Conservation (phyloP, 2,329 filamentous ascomycete species). For the Venturia nashicola region DNA sequence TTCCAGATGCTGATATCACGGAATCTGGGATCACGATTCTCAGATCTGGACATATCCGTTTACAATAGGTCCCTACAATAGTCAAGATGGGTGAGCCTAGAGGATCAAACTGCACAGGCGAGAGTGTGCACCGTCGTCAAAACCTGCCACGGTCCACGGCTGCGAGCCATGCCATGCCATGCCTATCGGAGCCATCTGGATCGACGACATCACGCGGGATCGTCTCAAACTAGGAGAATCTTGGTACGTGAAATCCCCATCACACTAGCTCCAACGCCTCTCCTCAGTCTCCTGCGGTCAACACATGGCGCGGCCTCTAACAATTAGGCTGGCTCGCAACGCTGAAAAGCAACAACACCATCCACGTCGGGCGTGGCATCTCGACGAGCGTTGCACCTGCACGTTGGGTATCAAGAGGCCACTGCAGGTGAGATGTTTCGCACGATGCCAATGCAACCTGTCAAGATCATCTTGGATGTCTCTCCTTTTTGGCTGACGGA, state of each 20-base stretch:
- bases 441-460: too few species aligned
- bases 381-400: too few species aligned
- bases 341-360: not conserved
- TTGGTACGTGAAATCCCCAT: too few species aligned
- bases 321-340: not conserved
- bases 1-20: not conserved
- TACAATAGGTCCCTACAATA: too few species aligned
- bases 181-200: not conserved
- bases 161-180: not conserved
- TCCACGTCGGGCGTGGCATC: too few species aligned
- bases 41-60: not conserved
- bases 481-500: not conserved
- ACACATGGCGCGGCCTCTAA: not conserved
- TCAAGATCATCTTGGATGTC: not conserved
- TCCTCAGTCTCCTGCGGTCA: not conserved
- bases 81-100: not conserved
- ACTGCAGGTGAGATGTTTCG: too few species aligned
- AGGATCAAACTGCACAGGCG: not conserved
- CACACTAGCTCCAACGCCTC: not conserved
- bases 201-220: not conserved
- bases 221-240: too few species aligned
- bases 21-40: not conserved
- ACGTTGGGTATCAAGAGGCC: too few species aligned
- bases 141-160: not conserved
- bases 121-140: not conserved